Evolutionary conservation across 345 rosid species (phyloP), one percentile per base, ranked within the genome.

Genomic region (Microcos paniculata): DNA sequence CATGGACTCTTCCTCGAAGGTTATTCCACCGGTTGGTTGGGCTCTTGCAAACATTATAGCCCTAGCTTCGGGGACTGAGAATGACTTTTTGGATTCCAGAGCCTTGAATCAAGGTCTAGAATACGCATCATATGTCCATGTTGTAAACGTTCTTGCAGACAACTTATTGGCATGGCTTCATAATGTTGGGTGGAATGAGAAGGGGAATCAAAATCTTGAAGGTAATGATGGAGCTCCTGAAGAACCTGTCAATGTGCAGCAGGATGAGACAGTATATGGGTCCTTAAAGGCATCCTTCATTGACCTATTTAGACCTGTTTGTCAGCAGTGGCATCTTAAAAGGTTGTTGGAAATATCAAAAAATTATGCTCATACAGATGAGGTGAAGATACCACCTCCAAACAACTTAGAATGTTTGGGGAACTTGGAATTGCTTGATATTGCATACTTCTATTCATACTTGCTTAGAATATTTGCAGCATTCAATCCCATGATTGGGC

Each of bases 321-420:
- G 88, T 83, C 91, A 95, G 84, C 99, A 88, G 77, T 91, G 97
- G 90, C 98, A 95, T 90, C 96, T 95, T 40, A 85, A 80, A 77
- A 89, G 84, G 81, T 92, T 95, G 59, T 57, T 95, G 86, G 88
- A 84, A n/a, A 78, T 78, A 69, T 76, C 87, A 75, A 88, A 84
- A 82, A 79, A 66, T 38, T 84, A 76, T 80, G 76, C 80, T 65
- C 1, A 52, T 80, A 69, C 53, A 76, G 49, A 77, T 43, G 79
- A 66, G 75, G 84, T 75, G 71, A 84, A 78, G 58, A 76, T 55
- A 69, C 51, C 19, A 59, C 62, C 83, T 43, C 18, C 35, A 59
- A 78, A 80, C 61, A 76, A 76, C 80, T 31, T 72, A 56, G 85
- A 85, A 59, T 13, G 71, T 67, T 73, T 68, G 40, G 65, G 80